Evolutionary conservation across 2,329 filamentous ascomycete species (phyloP).

Genomic region (Tolypocladium tropicale): DNA sequence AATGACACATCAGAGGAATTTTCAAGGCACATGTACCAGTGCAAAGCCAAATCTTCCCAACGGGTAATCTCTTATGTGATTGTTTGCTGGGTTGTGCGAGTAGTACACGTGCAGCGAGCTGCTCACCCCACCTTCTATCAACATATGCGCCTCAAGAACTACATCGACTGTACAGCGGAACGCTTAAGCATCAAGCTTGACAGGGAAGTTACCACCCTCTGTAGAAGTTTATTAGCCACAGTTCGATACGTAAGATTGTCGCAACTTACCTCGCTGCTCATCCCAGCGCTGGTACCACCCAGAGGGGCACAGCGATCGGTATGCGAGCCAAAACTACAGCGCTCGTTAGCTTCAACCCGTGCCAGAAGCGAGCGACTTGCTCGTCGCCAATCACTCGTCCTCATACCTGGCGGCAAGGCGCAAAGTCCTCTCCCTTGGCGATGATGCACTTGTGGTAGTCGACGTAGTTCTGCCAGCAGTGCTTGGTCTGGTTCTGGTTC

Average conservation of each 20-base stretch:
- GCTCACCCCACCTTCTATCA: constrained; percentile 17
- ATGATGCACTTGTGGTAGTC: constrained; percentile 99
- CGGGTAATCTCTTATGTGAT: constrained; percentile 13
- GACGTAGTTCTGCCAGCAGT: constrained; percentile 99
- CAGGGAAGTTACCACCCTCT: constrained; percentile 62
- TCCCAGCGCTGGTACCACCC: constrained; percentile 94
- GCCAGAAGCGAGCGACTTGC: not conserved
- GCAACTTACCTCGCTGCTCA: constrained; percentile 76
- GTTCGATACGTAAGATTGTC: not conserved
- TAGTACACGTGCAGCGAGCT: constrained; percentile 27
- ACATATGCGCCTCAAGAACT: constrained; percentile 5
- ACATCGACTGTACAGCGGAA: constrained; percentile 11
- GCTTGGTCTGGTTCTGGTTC: constrained; percentile 97
- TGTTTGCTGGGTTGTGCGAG: constrained; percentile 18
- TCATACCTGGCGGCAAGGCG: constrained; percentile 86
- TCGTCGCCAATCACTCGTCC: not conserved
- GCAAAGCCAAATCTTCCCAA: not conserved
- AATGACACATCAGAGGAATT: constrained; percentile 1
- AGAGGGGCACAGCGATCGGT: constrained; percentile 94
- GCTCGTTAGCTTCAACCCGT: constrained; percentile 9
- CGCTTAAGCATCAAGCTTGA: constrained; percentile 48
- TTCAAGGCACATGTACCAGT: not conserved
- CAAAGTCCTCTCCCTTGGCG: constrained; percentile 97
- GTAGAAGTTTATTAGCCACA: constrained; percentile 15
- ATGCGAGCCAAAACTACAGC: constrained; percentile 83